Evolutionary conservation across 2,329 filamentous ascomycete species (phyloP).

Genomic region (Trichoderma sp.): DNA sequence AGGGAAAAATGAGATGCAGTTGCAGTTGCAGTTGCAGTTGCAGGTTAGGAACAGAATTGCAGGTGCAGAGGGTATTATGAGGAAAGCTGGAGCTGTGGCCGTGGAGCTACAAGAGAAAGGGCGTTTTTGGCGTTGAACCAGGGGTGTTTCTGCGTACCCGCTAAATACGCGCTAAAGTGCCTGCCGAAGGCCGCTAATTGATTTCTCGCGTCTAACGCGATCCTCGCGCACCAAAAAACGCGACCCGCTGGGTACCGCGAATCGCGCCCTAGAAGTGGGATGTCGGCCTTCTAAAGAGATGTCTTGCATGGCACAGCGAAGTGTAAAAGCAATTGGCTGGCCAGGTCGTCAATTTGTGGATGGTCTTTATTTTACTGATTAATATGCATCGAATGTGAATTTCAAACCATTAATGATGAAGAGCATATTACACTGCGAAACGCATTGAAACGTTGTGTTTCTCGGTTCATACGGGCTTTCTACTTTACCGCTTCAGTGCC

Average conservation of each 20-base stretch:
- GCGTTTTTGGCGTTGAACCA: constrained; percentile 25
- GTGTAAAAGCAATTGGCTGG: background rate
- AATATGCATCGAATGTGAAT: background rate
- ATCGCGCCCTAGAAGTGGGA: background rate
- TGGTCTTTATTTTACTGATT: background rate
- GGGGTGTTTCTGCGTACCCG: constrained; percentile 1
- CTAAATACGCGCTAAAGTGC: background rate
- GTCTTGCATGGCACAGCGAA: background rate
- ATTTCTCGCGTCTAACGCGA: constrained; percentile 21
- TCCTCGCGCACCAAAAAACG: constrained; percentile 31
- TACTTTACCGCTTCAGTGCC: background rate
- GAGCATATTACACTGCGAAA: background rate
- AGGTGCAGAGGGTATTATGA: constrained; percentile 15
- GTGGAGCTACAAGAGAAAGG: constrained; percentile 6
- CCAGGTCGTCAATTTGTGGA: background rate
- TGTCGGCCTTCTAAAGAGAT: background rate
- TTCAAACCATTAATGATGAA: no score
- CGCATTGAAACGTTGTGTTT: background rate
- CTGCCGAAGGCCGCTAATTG: constrained; percentile 14
- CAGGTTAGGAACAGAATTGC: constrained; percentile 19
- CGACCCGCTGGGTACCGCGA: background rate
- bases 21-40: background rate
- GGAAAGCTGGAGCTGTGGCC: constrained; percentile 22
- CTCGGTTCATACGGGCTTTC: background rate
- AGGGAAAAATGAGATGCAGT: background rate